Evolutionary conservation across 805 yeast genomes (phyloP), one percentile per base, ranked within the genome.

Genomic region (Hanseniaspora valbyensis): DNA sequence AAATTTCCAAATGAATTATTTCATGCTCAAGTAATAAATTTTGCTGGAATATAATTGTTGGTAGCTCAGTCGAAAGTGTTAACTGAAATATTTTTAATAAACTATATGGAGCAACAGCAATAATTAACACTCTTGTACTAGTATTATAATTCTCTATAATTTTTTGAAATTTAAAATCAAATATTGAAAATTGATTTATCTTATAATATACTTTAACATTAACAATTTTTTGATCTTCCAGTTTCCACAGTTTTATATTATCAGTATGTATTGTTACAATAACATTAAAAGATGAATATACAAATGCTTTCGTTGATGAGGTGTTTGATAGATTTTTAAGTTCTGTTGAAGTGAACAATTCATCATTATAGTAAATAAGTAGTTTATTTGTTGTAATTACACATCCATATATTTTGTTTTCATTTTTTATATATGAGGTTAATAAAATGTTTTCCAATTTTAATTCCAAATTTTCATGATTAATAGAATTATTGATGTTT

Each of bases 21-120:
- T 21, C 12, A 9, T 21, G 29, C 7, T 26, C 41, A 10, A 19
- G 18, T 14, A 14, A 24, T n/a, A 48, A 13, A 19, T 36, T 48
- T 8, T 48, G 43, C 18, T 48, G 51, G 19, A 48, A 48, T 7
- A 48, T 37, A 3, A 48, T 25, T 19, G 12, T 34, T 6, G 39
- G 24, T 7, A 8, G 4, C 14, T 18, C 14, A 8, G 5, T 7
- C 16, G 39, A 26, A 32, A 48, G 8, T 6, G 42, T 26, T 14
- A 21, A 4, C 25, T 39, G 42, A 25, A 25, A 25, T 4, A 25
- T 8, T 26, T 39, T 25, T 8, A 39, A 22, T 25, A 39, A 25
- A 4, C 12, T 10, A 6, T 7, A 13, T 32, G 28, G 6, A 22
- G 18, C 19, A 39, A 25, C 14, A 16, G 21, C 32, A 2, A 39